Percentiles rank a stretch among this genome's conserved stretches.
Evolutionary conservation across 176 grass and related monocot genomes (phyloP).

Genomic region (Chrysopogon serrulatus): DNA sequence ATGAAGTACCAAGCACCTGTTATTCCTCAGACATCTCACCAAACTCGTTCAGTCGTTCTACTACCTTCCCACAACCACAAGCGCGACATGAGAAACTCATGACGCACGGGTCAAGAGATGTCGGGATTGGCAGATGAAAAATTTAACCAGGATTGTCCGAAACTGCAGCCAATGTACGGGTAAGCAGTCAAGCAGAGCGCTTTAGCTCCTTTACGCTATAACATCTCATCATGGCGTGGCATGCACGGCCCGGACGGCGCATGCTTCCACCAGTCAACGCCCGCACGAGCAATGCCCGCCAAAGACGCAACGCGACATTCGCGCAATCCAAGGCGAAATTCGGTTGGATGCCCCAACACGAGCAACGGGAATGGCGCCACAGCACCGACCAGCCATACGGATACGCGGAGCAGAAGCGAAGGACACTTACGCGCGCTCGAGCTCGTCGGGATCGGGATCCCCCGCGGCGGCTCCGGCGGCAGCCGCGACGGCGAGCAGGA

Average conservation of each 20-base stretch:
- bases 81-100: background rate
- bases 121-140: background rate
- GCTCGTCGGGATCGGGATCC: slow-evolving; percentile 56
- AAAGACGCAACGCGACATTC: background rate
- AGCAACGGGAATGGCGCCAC: background rate
- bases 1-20: background rate
- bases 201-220: background rate
- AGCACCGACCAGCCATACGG: background rate
- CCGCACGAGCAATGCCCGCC: background rate
- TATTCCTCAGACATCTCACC: slow-evolving; percentile 25
- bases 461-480: slow-evolving; percentile 6
- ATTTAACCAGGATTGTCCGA: background rate
- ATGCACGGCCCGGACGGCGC: background rate
- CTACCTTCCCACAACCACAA: background rate
- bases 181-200: background rate
- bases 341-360: background rate
- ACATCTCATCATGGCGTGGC: background rate
- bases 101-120: background rate
- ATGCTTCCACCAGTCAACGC: background rate
- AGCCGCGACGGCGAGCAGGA: slow-evolving; percentile 25
- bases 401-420: background rate
- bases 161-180: background rate
- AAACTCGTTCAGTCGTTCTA: slow-evolving; percentile 1
- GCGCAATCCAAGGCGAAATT: background rate
- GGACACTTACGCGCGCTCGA: slow-evolving; percentile 74